Conservation (phyloP, 768 basidiomycete species). For the Lactarius deliciosus region DNA sequence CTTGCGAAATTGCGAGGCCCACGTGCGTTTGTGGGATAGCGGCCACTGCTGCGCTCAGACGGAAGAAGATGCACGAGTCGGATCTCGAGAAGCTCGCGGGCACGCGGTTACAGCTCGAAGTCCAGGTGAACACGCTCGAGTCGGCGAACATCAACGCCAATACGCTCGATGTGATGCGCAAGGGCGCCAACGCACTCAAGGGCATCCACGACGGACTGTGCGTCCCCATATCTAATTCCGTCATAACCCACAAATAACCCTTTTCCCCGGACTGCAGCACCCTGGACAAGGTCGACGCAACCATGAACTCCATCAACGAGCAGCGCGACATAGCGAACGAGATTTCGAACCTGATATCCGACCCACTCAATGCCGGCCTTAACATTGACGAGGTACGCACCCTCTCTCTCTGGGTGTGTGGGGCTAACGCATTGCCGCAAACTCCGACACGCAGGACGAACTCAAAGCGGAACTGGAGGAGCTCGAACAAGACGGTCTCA, state of each 20-base stretch:
- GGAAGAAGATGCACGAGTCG: conserved; percentile 87
- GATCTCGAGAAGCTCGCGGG: conserved; percentile 86
- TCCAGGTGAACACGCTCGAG: conserved; percentile 96
- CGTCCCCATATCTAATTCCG: conserved; percentile 37
- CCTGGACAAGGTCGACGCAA: conserved; percentile 84
- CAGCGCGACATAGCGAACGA: conserved; percentile 93
- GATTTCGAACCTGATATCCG: conserved; percentile 85
- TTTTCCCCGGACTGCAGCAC: conserved; percentile 48
- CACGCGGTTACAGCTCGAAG: conserved; percentile 87
- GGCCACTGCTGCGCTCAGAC: conserved; percentile 85
- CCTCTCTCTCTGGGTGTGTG: background rate
- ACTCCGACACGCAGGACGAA: conserved; percentile 55
- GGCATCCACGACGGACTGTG: conserved; percentile 88
- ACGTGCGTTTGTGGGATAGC: conserved; percentile 43
- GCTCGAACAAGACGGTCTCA: conserved; percentile 85
- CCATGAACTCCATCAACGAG: conserved; percentile 84
- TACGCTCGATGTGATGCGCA: conserved; percentile 97
- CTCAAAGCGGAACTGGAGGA: conserved; percentile 79
- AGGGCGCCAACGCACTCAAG: conserved; percentile 85
- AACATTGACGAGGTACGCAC: conserved; percentile 68
- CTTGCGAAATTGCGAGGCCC: conserved; percentile 3
- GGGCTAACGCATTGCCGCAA: conserved; percentile 1
- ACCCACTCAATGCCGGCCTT: conserved; percentile 55
- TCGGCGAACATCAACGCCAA: conserved; percentile 97
- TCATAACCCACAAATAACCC: no score